phyloP scores from a whole-genome alignment of 2,329 filamentous ascomycete genomes.

The Ceratocystis diversiconidia region DNA sequence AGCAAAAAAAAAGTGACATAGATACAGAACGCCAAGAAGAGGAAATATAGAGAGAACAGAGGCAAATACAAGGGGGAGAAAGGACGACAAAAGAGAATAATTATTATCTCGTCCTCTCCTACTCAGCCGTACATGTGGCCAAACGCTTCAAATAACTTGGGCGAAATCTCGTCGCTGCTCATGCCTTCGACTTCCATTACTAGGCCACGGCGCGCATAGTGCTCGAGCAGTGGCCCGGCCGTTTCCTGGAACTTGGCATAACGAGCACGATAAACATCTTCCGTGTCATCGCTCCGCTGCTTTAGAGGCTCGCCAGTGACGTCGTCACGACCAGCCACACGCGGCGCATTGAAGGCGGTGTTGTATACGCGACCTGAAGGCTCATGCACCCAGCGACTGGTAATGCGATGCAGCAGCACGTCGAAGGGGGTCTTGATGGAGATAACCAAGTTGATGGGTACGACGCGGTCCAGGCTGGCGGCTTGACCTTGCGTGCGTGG shows the following conservation, averaged over 20 bases:
- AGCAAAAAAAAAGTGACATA: background rate
- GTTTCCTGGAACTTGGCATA: conserved; percentile 77
- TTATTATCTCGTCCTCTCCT: too few species aligned
- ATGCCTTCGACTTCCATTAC: conserved; percentile 77
- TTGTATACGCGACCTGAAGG: conserved; percentile 91
- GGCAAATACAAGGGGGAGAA: background rate
- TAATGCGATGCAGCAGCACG: conserved; percentile 79
- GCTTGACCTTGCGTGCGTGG: conserved; percentile 79
- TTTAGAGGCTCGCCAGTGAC: conserved; percentile 76
- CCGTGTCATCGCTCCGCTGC: conserved; percentile 71
- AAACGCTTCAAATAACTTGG: conserved; percentile 75
- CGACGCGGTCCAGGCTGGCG: conserved; percentile 56
- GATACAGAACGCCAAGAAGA: background rate
- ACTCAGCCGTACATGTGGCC: conserved; percentile 31
- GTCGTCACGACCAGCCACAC: conserved; percentile 69
- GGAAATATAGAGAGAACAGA: background rate
- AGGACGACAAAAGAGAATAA: background rate
- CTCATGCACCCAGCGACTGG: conserved; percentile 85
- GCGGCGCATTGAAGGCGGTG: conserved; percentile 78
- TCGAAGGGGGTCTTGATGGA: conserved; percentile 72
- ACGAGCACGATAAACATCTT: conserved; percentile 70
- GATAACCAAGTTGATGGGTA: conserved; percentile 91
- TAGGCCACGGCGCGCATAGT: conserved; percentile 74
- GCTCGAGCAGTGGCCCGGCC: conserved; percentile 69
- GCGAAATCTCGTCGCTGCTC: conserved; percentile 88